Conservation (phyloP, 768 basidiomycete species). For the Phlebiopsis flavidoalba region DNA sequence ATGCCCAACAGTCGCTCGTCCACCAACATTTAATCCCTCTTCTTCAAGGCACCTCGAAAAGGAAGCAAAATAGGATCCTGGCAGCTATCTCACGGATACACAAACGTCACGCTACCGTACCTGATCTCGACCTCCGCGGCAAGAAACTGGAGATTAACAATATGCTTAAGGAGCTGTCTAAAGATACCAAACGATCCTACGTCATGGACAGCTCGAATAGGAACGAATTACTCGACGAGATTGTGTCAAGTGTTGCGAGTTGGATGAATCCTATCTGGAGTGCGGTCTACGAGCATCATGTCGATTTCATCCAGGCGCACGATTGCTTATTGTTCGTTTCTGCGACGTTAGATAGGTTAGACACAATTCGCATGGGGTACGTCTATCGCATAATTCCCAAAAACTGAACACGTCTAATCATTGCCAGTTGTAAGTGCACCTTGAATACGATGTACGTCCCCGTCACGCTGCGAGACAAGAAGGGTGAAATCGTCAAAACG, state of each 20-base stretch:
- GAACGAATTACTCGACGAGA: conserved; percentile 51
- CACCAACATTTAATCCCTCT: conserved; percentile 46
- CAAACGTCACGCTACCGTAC: conserved; percentile 34
- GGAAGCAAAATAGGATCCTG: conserved; percentile 33
- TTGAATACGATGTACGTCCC: conserved; percentile 42
- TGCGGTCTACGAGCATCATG: conserved; percentile 52
- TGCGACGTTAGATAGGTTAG: conserved; percentile 41
- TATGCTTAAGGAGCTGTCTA: conserved; percentile 47
- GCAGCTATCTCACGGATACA: conserved; percentile 37
- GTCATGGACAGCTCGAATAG: conserved; percentile 49
- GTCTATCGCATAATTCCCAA: conserved; percentile 1
- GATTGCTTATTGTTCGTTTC: conserved; percentile 48
- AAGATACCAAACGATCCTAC: conserved; percentile 48
- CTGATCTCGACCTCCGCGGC: conserved; percentile 43
- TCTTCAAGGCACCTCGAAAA: conserved; percentile 37
- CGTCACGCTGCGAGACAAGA: conserved; percentile 38
- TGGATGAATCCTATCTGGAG: conserved; percentile 67
- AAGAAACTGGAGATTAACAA: conserved; percentile 52
- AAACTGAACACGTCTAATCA: conserved; percentile 1
- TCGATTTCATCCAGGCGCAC: conserved; percentile 49
- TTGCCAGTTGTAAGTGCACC: conserved; percentile 49
- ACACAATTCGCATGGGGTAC: conserved; percentile 33
- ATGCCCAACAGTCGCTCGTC: conserved; percentile 44
- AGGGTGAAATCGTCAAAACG: conserved; percentile 40
- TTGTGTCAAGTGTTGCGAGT: conserved; percentile 45